These are phyloP conservation scores for Ilyonectria sp. DNA, from an alignment of 2,329 filamentous ascomycete genomes.

Conservation along the genomic window DNA sequence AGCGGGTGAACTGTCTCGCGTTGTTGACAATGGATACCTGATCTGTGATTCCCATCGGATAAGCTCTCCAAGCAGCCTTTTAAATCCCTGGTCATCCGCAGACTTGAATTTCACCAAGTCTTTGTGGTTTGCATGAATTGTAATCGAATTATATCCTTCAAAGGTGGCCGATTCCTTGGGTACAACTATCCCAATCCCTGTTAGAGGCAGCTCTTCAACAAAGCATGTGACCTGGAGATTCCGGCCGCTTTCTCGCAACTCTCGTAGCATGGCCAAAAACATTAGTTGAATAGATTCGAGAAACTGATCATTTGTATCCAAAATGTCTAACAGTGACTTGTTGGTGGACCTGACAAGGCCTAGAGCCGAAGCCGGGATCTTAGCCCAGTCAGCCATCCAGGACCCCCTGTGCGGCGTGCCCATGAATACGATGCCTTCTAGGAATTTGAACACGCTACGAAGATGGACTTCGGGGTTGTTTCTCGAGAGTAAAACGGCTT, in stretches of 20 bases:
- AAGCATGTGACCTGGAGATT: conserved; percentile 52
- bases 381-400: conserved; percentile 53
- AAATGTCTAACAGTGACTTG: conserved; percentile 46
- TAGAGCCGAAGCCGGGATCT: conserved; percentile 46
- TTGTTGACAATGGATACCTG: too few relatives aligned
- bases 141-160: conserved; percentile 46
- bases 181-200: conserved; percentile 43
- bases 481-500: conserved; percentile 52
- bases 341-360: conserved; percentile 52
- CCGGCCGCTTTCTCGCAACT: conserved; percentile 29
- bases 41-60: conserved; percentile 12
- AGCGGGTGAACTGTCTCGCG: too few relatives aligned
- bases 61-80: conserved; percentile 42
- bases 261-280: conserved; percentile 50
- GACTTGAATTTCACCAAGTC: conserved; percentile 53
- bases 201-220: conserved; percentile 53
- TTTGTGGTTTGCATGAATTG: conserved; percentile 51
- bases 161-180: conserved; percentile 51
- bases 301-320: conserved; percentile 42
- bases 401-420: conserved; percentile 56
- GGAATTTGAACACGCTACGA: conserved; percentile 45
- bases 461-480: conserved; percentile 50
- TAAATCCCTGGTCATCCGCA: conserved; percentile 49
- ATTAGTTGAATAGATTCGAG: conserved; percentile 45
- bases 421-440: conserved; percentile 53